Conservation (phyloP, 2,329 filamentous ascomycete species). For the Helicocarpus griseus region DNA sequence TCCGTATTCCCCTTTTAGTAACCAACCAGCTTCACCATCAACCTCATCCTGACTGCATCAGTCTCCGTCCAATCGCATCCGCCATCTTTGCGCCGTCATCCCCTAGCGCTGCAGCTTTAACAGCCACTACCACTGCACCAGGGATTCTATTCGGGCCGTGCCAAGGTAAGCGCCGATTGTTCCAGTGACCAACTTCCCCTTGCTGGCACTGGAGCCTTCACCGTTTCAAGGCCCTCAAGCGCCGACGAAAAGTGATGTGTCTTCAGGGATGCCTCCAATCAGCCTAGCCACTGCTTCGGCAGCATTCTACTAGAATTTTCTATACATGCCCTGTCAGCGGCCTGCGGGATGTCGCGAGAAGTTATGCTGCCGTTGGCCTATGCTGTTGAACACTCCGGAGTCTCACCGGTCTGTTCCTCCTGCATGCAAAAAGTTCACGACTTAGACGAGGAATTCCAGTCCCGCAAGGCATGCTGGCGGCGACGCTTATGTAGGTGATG, state of each 20-base stretch:
- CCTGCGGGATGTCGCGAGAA: neutral
- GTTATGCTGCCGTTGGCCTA: neutral
- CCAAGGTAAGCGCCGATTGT: neutral
- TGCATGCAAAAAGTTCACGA: neutral
- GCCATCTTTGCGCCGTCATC: neutral
- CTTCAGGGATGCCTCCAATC: neutral
- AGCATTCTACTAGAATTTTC: too few relatives aligned
- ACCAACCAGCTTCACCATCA: neutral
- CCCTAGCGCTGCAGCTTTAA: neutral
- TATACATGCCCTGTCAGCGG: too few relatives aligned
- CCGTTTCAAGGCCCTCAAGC: slow-evolving; percentile 1
- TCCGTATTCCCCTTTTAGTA: neutral
- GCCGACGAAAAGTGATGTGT: neutral
- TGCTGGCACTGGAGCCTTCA: neutral
- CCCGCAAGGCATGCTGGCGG: neutral
- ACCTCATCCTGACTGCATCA: neutral
- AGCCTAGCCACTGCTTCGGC: neutral
- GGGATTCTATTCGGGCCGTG: neutral
- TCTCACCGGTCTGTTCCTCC: neutral
- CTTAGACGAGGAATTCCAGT: neutral
- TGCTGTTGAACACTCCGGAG: neutral
- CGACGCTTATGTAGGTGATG: neutral
- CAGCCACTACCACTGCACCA: neutral
- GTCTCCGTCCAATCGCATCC: neutral
- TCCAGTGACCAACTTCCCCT: too few relatives aligned